phyloP scores from a whole-genome alignment of 1,284 basidiomycete species.

The Rhizoctonia solani region DNA sequence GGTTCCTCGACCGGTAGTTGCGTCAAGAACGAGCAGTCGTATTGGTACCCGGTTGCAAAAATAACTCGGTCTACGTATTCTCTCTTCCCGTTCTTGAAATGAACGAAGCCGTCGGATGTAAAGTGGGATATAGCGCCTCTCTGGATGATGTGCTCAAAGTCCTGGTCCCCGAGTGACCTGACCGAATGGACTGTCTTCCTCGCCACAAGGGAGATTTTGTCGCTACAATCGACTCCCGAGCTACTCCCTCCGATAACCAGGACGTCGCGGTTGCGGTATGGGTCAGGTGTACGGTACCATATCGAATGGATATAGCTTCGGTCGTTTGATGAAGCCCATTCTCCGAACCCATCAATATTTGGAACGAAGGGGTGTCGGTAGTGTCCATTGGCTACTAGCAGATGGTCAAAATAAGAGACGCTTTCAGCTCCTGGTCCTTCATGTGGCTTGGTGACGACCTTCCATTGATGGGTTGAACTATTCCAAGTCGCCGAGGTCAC shows the following conservation, averaged over 20 bases:
- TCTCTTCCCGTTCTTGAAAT: slow-evolving; percentile 3
- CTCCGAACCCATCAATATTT: slow-evolving; percentile 57
- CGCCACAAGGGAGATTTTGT: slow-evolving; percentile 51
- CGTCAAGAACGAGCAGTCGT: slow-evolving; percentile 48
- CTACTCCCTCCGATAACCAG: slow-evolving; percentile 73
- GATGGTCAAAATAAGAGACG: slow-evolving; percentile 55
- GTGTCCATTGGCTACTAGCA: slow-evolving; percentile 75
- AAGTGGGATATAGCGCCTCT: slow-evolving; percentile 22
- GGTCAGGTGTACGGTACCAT: slow-evolving; percentile 63
- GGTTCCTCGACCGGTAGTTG: not conserved
- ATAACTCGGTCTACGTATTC: slow-evolving; percentile 59
- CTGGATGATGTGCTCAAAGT: slow-evolving; percentile 20
- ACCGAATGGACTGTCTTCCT: slow-evolving; percentile 61
- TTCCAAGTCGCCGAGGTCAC: slow-evolving; percentile 46
- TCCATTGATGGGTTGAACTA: slow-evolving; percentile 50
- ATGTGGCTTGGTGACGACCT: slow-evolving; percentile 44
- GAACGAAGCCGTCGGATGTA: slow-evolving; percentile 17
- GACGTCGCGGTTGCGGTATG: slow-evolving; percentile 52
- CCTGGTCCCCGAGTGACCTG: slow-evolving; percentile 32
- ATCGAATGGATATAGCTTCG: slow-evolving; percentile 60
- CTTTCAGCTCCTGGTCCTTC: not conserved
- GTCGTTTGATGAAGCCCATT: slow-evolving; percentile 53
- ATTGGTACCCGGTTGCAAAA: slow-evolving; percentile 73
- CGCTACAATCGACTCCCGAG: slow-evolving; percentile 67
- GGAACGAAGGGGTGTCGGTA: slow-evolving; percentile 66